These are phyloP conservation scores for Fusarium anthophilum DNA, from an alignment of 2,329 filamentous ascomycete genomes.

Conservation along the genomic window DNA sequence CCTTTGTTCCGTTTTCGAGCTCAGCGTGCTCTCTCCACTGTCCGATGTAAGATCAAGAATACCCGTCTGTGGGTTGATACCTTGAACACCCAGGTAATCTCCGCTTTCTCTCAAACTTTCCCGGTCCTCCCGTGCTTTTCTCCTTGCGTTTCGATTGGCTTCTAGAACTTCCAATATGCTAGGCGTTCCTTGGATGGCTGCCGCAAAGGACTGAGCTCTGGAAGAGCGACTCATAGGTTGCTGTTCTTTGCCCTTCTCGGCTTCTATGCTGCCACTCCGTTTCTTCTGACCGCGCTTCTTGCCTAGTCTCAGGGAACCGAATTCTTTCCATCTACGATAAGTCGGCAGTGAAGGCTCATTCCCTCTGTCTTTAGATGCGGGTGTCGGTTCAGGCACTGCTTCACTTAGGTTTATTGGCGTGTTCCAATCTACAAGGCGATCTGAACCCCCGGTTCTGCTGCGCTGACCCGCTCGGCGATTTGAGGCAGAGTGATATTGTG, in stretches of 20 bases:
- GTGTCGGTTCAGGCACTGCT: neutral
- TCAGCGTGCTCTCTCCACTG: slow-evolving; percentile 53
- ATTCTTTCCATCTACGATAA: slow-evolving; percentile 31
- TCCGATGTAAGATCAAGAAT: slow-evolving; percentile 60
- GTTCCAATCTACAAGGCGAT: slow-evolving; percentile 50
- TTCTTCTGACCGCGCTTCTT: neutral
- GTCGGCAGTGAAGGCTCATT: neutral
- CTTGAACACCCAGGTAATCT: slow-evolving; percentile 68
- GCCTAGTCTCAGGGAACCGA: slow-evolving; percentile 1
- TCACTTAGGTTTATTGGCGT: slow-evolving; percentile 44
- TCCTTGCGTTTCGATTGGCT: slow-evolving; percentile 47
- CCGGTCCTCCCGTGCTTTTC: slow-evolving; percentile 49
- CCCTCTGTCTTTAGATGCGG: neutral
- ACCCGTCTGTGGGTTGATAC: slow-evolving; percentile 66
- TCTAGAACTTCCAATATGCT: slow-evolving; percentile 36
- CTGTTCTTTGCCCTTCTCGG: neutral
- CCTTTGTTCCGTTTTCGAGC: slow-evolving; percentile 45
- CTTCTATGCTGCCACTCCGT: neutral
- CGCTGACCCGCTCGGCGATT: slow-evolving; percentile 24
- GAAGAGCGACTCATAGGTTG: neutral
- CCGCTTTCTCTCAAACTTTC: slow-evolving; percentile 62
- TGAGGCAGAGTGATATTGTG: slow-evolving; percentile 13
- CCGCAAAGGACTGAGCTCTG: neutral
- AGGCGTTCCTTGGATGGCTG: neutral
- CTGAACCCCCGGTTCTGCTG: slow-evolving; percentile 41